Percentiles rank a stretch among this genome's conserved stretches.
Conservation (phyloP, 352 stramenopile species). For the Peronospora farinosa region DNA sequence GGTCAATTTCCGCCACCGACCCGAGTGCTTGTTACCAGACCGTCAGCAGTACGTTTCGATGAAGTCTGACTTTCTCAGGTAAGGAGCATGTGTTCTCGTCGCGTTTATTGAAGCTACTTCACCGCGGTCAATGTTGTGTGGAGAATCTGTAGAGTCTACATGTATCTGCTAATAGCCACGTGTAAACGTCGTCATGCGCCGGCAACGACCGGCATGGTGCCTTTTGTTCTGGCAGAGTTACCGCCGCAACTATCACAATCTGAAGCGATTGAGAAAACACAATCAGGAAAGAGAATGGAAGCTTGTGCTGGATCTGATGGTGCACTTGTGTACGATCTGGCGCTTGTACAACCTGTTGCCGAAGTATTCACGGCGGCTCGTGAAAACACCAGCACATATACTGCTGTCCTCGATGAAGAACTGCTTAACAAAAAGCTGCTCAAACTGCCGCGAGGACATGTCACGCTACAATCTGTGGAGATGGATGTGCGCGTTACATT, state of each 20-base stretch:
- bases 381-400: neutral
- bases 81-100: constrained; percentile 4
- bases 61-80: constrained; percentile 57
- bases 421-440: constrained; percentile 49
- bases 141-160: constrained; percentile 59
- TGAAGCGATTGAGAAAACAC: constrained; percentile 71
- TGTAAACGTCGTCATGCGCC: constrained; percentile 90
- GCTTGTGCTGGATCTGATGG: constrained; percentile 88
- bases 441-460: constrained; percentile 42
- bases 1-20: constrained; percentile 87
- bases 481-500: constrained; percentile 87
- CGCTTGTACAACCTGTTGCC: constrained; percentile 68
- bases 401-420: constrained; percentile 23
- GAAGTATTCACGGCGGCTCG: constrained; percentile 21
- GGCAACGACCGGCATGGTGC: constrained; percentile 95
- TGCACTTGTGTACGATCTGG: constrained; percentile 91
- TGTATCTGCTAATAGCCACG: constrained; percentile 89
- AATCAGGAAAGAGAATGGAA: constrained; percentile 83
- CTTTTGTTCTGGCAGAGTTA: constrained; percentile 92
- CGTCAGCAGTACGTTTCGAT: constrained; percentile 75
- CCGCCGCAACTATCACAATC: constrained; percentile 45
- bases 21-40: constrained; percentile 87
- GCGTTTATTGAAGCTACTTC: neutral
- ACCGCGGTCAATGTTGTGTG: neutral
- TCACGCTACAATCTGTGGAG: constrained; percentile 76